A percentile compares a stretch with the other conserved stretches of the same genome.
Conservation (phyloP, 345 rosid genomes). For the Syzygium grande region DNA sequence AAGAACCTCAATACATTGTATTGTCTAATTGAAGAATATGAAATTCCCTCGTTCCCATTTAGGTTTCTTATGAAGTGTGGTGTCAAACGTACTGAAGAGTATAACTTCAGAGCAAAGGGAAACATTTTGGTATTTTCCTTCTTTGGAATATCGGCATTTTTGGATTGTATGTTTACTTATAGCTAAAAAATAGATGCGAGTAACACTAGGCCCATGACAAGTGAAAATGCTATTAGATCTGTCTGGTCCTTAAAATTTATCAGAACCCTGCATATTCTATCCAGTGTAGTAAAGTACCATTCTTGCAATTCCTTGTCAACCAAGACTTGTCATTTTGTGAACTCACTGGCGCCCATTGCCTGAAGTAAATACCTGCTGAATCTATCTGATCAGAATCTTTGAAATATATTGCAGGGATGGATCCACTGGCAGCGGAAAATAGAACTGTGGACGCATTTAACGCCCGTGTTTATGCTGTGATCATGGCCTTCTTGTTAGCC, state of each 20-base stretch:
- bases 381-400: neutral
- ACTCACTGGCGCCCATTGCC: neutral
- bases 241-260: neutral
- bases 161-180: neutral
- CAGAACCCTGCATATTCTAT: neutral
- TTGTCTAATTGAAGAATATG: neutral
- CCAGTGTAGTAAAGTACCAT: neutral
- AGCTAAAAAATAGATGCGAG: neutral
- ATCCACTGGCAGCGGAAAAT: slow-evolving; percentile 5
- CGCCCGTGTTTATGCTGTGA: slow-evolving; percentile 25
- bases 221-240: neutral
- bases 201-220: neutral
- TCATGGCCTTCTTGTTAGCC: slow-evolving; percentile 29
- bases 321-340: neutral
- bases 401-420: slow-evolving; percentile 31
- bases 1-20: neutral
- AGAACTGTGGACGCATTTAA: slow-evolving; percentile 19
- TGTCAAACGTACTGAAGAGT: neutral
- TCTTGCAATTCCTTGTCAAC: neutral
- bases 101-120: neutral
- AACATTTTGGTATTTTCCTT: neutral
- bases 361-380: neutral
- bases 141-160: neutral
- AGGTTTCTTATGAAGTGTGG: neutral
- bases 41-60: neutral